Percentiles rank a stretch among this genome's conserved stretches.
Evolutionary conservation across 257 asterid species (phyloP).

Genomic region (Cruciata laevipes): DNA sequence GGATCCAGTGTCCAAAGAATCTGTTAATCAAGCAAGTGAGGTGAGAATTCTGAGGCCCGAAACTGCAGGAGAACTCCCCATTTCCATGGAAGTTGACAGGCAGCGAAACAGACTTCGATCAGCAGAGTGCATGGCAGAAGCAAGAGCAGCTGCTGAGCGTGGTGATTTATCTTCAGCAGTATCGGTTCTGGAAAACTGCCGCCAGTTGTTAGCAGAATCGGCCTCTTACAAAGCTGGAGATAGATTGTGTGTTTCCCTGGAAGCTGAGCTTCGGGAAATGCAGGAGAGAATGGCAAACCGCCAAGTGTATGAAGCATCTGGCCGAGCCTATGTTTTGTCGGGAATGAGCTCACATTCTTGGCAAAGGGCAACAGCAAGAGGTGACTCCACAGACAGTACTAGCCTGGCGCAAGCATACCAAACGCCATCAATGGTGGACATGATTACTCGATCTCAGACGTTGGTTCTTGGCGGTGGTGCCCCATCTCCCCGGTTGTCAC

Average conservation of each 20-base stretch:
- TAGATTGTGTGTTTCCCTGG: slow-evolving; percentile 42
- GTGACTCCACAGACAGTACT: slow-evolving; percentile 65
- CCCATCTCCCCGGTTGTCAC: slow-evolving; percentile 33
- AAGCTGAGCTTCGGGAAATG: slow-evolving; percentile 75
- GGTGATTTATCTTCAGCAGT: slow-evolving; percentile 59
- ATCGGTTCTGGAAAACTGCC: slow-evolving; percentile 43
- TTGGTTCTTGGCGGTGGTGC: slow-evolving; percentile 31
- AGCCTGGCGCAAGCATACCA: slow-evolving; percentile 71
- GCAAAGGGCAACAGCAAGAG: slow-evolving; percentile 96
- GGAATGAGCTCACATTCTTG: slow-evolving; percentile 93
- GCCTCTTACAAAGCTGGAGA: slow-evolving; percentile 63
- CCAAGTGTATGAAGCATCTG: slow-evolving; percentile 61
- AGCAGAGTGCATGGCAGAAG: slow-evolving; percentile 77
- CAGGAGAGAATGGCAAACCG: slow-evolving; percentile 79
- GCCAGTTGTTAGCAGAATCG: slow-evolving; percentile 40
- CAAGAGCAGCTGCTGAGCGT: slow-evolving; percentile 65
- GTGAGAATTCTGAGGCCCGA: slow-evolving; percentile 53
- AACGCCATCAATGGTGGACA: slow-evolving; percentile 88
- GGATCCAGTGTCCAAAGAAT: slow-evolving; percentile 39
- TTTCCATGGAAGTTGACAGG: slow-evolving; percentile 76
- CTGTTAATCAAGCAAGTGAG: slow-evolving; percentile 28
- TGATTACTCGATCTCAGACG: slow-evolving; percentile 81
- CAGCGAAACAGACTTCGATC: slow-evolving; percentile 62
- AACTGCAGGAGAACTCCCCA: slow-evolving; percentile 23
- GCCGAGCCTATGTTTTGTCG: slow-evolving; percentile 84